Conservation (phyloP, 2,329 filamentous ascomycete genomes). For the Fusarium sororula region DNA sequence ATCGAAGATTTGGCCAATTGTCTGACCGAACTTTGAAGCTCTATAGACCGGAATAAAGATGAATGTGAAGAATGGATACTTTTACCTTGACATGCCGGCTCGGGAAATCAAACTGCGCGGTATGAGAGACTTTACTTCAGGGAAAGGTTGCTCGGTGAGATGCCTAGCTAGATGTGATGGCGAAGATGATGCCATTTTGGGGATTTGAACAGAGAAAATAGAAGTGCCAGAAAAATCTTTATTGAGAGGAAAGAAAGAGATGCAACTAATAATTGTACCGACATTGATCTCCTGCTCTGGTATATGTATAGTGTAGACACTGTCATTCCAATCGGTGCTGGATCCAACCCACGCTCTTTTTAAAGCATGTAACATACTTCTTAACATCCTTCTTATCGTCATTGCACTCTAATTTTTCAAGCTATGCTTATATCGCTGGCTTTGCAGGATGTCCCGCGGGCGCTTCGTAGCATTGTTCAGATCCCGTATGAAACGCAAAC, state of each 20-base stretch:
- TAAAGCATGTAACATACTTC: background rate
- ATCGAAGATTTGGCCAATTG: background rate
- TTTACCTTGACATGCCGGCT: fast-evolving
- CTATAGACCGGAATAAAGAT: too few species aligned
- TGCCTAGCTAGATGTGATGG: fast-evolving
- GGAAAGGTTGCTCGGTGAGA: background rate
- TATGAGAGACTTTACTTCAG: background rate
- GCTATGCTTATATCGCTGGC: background rate
- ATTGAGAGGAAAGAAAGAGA: background rate
- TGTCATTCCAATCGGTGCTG: fast-evolving
- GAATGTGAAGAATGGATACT: fast-evolving
- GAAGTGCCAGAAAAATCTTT: fast-evolving
- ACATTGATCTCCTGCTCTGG: background rate
- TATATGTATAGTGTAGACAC: background rate
- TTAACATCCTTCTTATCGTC: background rate
- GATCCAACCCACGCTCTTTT: fast-evolving
- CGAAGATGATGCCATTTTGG: too few species aligned
- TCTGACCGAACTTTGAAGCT: background rate
- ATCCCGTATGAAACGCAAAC: fast-evolving
- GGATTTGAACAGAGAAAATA: too few species aligned
- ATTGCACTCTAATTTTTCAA: fast-evolving
- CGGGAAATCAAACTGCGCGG: background rate
- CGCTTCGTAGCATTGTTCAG: background rate
- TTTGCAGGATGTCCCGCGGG: fast-evolving
- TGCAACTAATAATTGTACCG: background rate